phyloP scores from a whole-genome alignment of 2,329 filamentous ascomycete species.

The Lasiodiplodia sp. region DNA sequence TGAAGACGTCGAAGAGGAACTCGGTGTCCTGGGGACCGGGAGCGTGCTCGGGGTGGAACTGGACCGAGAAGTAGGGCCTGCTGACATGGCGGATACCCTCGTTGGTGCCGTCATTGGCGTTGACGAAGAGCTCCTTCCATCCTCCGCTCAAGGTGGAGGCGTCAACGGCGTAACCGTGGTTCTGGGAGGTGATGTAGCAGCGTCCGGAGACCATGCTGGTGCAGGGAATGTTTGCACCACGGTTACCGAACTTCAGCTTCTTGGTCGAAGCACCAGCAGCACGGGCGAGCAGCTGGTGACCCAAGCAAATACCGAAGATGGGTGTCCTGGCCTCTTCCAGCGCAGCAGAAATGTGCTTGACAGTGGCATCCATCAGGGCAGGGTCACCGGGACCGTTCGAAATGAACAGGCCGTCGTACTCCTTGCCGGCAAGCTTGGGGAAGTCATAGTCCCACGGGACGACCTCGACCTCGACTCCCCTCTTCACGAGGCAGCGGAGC shows the following conservation, averaged over 20 bases:
- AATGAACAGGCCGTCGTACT: slow-evolving; percentile 96
- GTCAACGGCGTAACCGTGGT: slow-evolving; percentile 96
- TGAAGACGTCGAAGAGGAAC: slow-evolving; percentile 96
- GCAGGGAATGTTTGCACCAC: slow-evolving; percentile 97
- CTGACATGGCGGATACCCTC: slow-evolving; percentile 90
- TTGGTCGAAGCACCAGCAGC: slow-evolving; percentile 83
- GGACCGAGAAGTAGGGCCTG: slow-evolving; percentile 97
- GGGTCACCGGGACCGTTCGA: slow-evolving; percentile 98
- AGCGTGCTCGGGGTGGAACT: slow-evolving; percentile 97
- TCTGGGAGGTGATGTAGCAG: slow-evolving; percentile 99
- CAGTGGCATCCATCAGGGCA: slow-evolving; percentile 79
- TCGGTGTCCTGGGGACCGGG: slow-evolving; percentile 95
- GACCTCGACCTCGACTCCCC: slow-evolving; percentile 92
- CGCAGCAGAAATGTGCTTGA: slow-evolving; percentile 78
- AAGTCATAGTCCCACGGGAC: slow-evolving; percentile 98
- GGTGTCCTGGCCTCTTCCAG: slow-evolving; percentile 82
- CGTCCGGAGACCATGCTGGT: slow-evolving; percentile 94
- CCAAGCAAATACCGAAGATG: slow-evolving; percentile 95
- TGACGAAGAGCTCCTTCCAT: slow-evolving; percentile 96
- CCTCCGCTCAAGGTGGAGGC: slow-evolving; percentile 74
- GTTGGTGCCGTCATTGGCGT: slow-evolving; percentile 97
- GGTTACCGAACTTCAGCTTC: slow-evolving; percentile 99
- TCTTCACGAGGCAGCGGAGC: slow-evolving; percentile 86
- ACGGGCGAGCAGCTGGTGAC: slow-evolving; percentile 89
- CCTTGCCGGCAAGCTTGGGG: slow-evolving; percentile 73